phyloP scores from a whole-genome alignment of 352 stramenopile genomes.

The Pythium inflatum region DNA sequence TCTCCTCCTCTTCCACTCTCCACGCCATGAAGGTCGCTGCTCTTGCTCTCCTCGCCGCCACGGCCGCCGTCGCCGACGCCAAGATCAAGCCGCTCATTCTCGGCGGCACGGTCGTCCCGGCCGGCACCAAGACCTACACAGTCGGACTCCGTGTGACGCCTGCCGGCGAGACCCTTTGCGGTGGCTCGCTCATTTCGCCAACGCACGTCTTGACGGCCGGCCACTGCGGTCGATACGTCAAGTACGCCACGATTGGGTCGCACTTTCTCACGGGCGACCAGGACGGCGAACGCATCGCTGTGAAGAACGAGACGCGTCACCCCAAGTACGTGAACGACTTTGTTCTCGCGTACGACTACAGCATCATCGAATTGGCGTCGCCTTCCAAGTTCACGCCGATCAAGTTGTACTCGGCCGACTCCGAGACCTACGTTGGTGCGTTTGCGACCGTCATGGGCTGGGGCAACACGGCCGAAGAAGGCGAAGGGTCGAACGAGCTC shows the following conservation, averaged over 20 bases:
- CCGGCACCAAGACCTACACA: neutral
- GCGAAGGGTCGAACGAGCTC: neutral
- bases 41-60: no score
- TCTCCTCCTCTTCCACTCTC: no score
- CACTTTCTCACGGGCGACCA: neutral
- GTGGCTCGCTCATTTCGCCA: neutral
- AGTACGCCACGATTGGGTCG: neutral
- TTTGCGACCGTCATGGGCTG: neutral
- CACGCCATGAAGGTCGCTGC: no score
- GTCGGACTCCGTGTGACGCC: neutral
- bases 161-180: neutral
- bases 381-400: neutral
- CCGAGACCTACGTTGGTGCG: neutral
- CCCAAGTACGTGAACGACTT: neutral
- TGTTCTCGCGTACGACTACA: neutral
- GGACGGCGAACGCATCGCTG: neutral
- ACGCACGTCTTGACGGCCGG: neutral
- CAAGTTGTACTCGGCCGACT: neutral
- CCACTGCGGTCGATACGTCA: neutral
- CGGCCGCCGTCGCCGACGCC: no score
- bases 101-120: neutral
- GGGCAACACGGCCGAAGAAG: neutral
- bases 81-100: no score
- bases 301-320: neutral
- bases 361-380: neutral